A percentile compares a stretch with the other conserved stretches of the same genome.
Conservation (phyloP, 768 basidiomycete species). For the Mycena metata region DNA sequence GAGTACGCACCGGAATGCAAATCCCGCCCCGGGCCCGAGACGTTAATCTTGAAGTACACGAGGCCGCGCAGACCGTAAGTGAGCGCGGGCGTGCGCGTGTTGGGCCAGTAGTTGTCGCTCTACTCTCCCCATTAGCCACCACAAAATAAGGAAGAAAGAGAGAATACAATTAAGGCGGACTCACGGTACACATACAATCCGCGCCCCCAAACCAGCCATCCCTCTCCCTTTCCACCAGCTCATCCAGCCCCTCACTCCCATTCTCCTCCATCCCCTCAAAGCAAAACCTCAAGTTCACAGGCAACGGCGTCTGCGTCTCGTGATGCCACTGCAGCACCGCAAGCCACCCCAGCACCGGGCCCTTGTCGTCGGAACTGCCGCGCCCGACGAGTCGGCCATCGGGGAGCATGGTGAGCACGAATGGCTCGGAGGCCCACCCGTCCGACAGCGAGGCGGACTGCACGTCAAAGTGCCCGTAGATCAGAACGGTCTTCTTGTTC, state of each 20-base stretch:
- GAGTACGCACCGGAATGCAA: slow-evolving; percentile 88
- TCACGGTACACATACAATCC: slow-evolving; percentile 93
- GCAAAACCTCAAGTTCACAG: too few species aligned
- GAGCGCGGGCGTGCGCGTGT: slow-evolving; percentile 81
- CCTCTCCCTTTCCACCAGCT: slow-evolving; percentile 80
- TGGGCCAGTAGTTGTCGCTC: slow-evolving; percentile 92
- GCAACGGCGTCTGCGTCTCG: too few species aligned
- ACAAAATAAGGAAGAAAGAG: too few species aligned
- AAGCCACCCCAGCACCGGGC: too few species aligned
- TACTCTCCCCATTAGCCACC: too few species aligned
- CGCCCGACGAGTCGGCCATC: too few species aligned
- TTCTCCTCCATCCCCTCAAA: too few species aligned
- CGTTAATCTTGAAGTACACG: slow-evolving; percentile 85
- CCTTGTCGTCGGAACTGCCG: too few species aligned
- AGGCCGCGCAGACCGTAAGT: slow-evolving; percentile 94
- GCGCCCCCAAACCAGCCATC: slow-evolving; percentile 86
- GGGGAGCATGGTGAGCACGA: slow-evolving; percentile 84
- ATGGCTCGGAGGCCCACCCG: slow-evolving; percentile 93
- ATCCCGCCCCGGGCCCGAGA: slow-evolving; percentile 88
- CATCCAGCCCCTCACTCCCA: slow-evolving; percentile 91
- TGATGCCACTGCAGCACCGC: too few species aligned
- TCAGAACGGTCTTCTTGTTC: slow-evolving; percentile 91
- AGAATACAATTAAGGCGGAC: too few species aligned
- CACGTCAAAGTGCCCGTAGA: slow-evolving; percentile 97
- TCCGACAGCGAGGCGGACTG: slow-evolving; percentile 82